Base-by-base conservation (phyloP, 257 asterid species). In the Anisodus acutangulus region DNA sequence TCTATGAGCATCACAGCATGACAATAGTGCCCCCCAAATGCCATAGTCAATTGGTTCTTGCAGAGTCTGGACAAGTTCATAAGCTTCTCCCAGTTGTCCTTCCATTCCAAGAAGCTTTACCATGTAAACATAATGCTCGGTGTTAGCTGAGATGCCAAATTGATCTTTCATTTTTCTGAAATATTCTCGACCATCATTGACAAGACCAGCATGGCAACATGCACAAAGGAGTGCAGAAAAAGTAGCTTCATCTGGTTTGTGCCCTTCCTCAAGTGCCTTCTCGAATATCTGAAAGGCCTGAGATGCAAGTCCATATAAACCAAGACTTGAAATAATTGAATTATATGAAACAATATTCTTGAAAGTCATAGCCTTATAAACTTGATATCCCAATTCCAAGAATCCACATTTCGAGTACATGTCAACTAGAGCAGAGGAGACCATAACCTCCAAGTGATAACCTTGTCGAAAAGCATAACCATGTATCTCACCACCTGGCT, bases 381-480 rank as follows among this genome's bases (percentile, higher is more conserved):
- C 92, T 49, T 22, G 88, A 35, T 90, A 79, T 55, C 93, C 92
- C 85, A 72, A 79, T 5, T 88, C 92, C 91, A 96, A 86, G 90
- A 92, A 93, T 37, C 99, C 98, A 62, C 98, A 94, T 91, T 96
- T 96, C 0, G 97, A 91, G 64, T 94, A 94, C 98, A 92, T 96
- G 91, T 94, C 97, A 71, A 92, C 85, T 11, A 94, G 93, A 72
- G 98, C 93, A 80, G 98, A 93, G 43, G 97, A 89, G 37, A 95
- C 98, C 62, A 83, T 79, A 53, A 93, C 83, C 39, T 84, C 89
- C 16, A 26, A 47, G 83, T 79, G 83, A 58, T 47, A 82, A 68
- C 78, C 90, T 31, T 88, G 93, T 35, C 99, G 89, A 26, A 94
- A 66, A 8, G 91, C 95, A 88, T 31, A 31, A 31, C 35, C 35